Evolutionary conservation across 495 filamentous ascomycete genomes (phyloP).

Genomic region (Rusavskia elegans): DNA sequence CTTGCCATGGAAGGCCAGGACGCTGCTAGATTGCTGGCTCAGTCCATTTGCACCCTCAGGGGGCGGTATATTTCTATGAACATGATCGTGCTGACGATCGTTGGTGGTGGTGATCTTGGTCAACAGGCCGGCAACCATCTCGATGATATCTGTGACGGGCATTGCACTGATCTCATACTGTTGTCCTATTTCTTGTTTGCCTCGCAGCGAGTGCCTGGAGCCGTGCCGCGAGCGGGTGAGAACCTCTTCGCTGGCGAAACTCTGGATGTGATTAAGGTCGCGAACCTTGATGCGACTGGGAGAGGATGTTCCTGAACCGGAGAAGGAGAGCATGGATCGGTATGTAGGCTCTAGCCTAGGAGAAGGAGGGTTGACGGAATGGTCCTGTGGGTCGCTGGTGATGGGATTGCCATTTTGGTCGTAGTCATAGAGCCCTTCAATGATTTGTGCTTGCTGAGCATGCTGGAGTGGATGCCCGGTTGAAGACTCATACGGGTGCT

Average conservation of each 20-base stretch:
- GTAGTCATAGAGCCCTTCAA: neutral
- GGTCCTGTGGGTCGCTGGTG: neutral
- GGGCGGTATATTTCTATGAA: constrained; percentile 54
- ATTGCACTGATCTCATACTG: constrained; percentile 93
- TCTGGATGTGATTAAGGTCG: constrained; percentile 77
- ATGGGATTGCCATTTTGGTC: constrained; percentile 4
- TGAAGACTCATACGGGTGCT: constrained; percentile 7
- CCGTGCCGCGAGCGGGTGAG: constrained; percentile 32
- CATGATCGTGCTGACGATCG: constrained; percentile 75
- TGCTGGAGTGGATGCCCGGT: constrained; percentile 5
- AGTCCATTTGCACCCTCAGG: constrained; percentile 48
- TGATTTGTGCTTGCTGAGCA: neutral
- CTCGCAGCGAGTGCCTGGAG: constrained; percentile 22
- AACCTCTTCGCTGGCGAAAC: constrained; percentile 63
- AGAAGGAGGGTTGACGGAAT: constrained; percentile 30
- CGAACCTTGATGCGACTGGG: constrained; percentile 67
- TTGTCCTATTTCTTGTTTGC: constrained; percentile 24
- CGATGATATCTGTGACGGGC: constrained; percentile 95
- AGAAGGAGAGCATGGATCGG: constrained; percentile 31
- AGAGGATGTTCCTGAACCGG: constrained; percentile 41
- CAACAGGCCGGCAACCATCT: constrained; percentile 97
- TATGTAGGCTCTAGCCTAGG: constrained; percentile 36
- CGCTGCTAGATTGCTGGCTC: constrained; percentile 69
- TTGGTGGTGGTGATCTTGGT: constrained; percentile 98
- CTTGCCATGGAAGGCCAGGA: constrained; percentile 98